Base-by-base conservation (phyloP, 2,329 filamentous ascomycete genomes). In the Calonectria fujianensis region DNA sequence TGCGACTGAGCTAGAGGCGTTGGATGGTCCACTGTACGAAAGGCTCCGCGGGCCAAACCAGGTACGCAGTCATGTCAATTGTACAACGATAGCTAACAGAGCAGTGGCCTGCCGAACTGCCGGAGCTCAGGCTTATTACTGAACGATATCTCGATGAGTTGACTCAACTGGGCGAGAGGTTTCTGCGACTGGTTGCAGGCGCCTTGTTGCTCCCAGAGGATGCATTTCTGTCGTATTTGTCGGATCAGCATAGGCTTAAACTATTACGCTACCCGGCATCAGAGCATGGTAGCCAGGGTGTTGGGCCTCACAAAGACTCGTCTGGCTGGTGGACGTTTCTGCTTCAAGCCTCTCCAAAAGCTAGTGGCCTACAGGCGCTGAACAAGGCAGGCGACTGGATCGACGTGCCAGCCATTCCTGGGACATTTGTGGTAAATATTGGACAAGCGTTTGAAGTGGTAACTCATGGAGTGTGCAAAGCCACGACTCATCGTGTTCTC, bases 261-360 rank as follows among this genome's bases (percentile, higher is more conserved):
- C 83, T 92, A 2, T 85, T 92, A 3, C 88, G 87, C 69, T 92
- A 92, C 69, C 89, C 90, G 0, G 78, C 83, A 0, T 74, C 73
- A 1, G 8, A 74, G 3, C 64, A 69, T 18, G 41, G 59, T 0
- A 63, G 78, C 4, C 90, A 92, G 82, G 91, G 91, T 1, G 90
- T 93, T 1, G 91, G 91, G 0, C 88, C 91, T 0, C 91, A 93
- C 83, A 92, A 92, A 78, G 90, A 92, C 80, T 92, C 89, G 0
- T 92, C 90, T 0, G 91, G 91, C 4, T 93, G 90, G 90, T 91
- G 91, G 85, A 93, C 91, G 0, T 93, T 93, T 75, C 86, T 93
- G 4, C 87, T 91, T 1, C 92, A 93, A 80, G 89, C 91, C 9
- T 90, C 89, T 0, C 86, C 90, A 4, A 83, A 87, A 13, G 84